A percentile compares a stretch with the other conserved stretches of the same genome.
Conservation (phyloP, 331 rosid species). For the Ulmus americana region DNA sequence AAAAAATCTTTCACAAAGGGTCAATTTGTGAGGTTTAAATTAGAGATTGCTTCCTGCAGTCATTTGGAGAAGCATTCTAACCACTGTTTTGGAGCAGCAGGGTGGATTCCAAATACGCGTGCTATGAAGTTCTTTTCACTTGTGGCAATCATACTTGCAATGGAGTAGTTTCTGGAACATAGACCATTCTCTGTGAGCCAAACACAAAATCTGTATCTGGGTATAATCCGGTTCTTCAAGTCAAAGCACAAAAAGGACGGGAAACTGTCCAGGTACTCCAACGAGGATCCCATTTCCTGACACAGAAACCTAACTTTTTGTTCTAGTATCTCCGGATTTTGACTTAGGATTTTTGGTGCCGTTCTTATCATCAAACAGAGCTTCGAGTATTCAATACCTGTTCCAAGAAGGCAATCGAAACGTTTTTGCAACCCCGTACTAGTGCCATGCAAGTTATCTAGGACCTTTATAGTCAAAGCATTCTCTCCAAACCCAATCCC, state of each 20-base stretch:
- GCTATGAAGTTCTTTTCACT: conserved; percentile 48
- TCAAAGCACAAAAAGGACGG: conserved; percentile 54
- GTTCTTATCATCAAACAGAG: conserved; percentile 40
- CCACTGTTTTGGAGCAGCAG: conserved; percentile 70
- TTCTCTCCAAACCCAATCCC: conserved; percentile 69
- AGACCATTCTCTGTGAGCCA: conserved; percentile 56
- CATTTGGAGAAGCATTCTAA: conserved; percentile 40
- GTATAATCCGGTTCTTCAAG: conserved; percentile 63
- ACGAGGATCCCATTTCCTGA: conserved; percentile 42
- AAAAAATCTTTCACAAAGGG: not conserved
- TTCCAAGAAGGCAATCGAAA: conserved; percentile 46
- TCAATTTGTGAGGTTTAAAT: not conserved
- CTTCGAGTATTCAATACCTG: conserved; percentile 50
- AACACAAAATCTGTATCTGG: conserved; percentile 51
- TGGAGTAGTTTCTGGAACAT: conserved; percentile 36
- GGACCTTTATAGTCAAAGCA: conserved; percentile 41
- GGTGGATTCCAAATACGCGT: conserved; percentile 43
- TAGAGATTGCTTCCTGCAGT: not conserved
- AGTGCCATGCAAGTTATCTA: conserved; percentile 46
- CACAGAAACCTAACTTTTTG: conserved; percentile 46
- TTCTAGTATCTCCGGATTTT: conserved; percentile 46
- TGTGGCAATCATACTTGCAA: conserved; percentile 61
- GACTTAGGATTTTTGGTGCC: conserved; percentile 53
- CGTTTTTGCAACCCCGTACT: conserved; percentile 38
- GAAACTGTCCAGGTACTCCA: conserved; percentile 36